phyloP scores from a whole-genome alignment of 805 yeast genomes.

The Metschnikowia orientalis region DNA sequence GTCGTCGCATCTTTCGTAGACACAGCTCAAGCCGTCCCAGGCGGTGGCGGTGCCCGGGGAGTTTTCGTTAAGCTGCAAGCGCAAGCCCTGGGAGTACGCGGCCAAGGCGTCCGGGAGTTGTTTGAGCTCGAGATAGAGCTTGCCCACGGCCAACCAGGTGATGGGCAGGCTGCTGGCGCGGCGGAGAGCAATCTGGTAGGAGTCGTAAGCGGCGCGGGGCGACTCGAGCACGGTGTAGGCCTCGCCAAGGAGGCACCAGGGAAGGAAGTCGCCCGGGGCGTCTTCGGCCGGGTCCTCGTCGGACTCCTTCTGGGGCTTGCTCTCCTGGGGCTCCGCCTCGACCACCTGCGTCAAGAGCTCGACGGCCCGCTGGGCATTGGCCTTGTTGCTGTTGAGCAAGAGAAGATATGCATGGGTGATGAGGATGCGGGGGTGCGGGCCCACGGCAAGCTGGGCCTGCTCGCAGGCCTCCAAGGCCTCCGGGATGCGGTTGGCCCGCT shows the following conservation, averaged over 20 bases:
- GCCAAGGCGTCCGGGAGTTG: slow-evolving; percentile 64
- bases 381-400: slow-evolving; percentile 27
- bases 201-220: slow-evolving; percentile 51
- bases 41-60: slow-evolving; percentile 50
- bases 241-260: slow-evolving; percentile 53
- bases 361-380: slow-evolving; percentile 17
- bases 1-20: slow-evolving; percentile 59
- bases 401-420: slow-evolving; percentile 49
- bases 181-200: slow-evolving; percentile 50
- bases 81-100: slow-evolving; percentile 62
- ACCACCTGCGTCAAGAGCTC: slow-evolving; percentile 17
- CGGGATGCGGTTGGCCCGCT: slow-evolving; percentile 44
- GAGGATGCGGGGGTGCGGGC: slow-evolving; percentile 41
- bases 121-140: slow-evolving; percentile 51
- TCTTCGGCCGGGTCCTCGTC: slow-evolving; percentile 19
- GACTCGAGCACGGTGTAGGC: slow-evolving; percentile 45
- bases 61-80: slow-evolving; percentile 46
- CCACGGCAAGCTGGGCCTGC: slow-evolving; percentile 42
- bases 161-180: slow-evolving; percentile 52
- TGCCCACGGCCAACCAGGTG: slow-evolving; percentile 66
- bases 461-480: slow-evolving; percentile 51
- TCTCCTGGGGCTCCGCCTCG: slow-evolving; percentile 17
- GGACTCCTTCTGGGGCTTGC: slow-evolving; percentile 9
- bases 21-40: slow-evolving; percentile 63
- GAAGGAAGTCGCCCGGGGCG: slow-evolving; percentile 46